phyloP scores from a whole-genome alignment of 1,139 yeast species.

The Zygoascus sp. region DNA sequence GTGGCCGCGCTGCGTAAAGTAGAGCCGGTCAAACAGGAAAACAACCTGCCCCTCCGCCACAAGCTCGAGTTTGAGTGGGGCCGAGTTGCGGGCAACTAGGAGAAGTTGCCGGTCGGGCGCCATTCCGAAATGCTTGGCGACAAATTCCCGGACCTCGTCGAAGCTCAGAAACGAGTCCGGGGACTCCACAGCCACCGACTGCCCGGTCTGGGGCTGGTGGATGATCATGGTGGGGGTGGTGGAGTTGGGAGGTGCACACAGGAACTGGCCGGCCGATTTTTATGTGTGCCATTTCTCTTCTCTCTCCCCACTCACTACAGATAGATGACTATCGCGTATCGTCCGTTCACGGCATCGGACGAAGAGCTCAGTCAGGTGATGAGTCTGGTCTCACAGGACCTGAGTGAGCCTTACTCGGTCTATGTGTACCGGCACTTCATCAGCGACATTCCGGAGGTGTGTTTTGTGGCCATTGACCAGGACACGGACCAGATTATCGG shows the following conservation, averaged over 20 bases:
- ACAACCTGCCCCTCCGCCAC: constrained; percentile 28
- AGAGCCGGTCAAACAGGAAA: constrained; percentile 28
- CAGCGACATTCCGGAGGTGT: constrained; percentile 64
- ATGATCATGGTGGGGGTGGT: constrained; percentile 8
- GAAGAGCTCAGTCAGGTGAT: constrained; percentile 36
- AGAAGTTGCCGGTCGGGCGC: constrained; percentile 28
- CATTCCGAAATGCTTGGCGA: constrained; percentile 21
- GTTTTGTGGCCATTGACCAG: constrained; percentile 42
- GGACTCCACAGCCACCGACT: constrained; percentile 3
- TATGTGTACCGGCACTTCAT: constrained; percentile 67
- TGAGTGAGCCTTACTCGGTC: constrained; percentile 69
- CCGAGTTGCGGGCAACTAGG: constrained; percentile 28
- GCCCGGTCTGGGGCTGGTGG: constrained; percentile 6
- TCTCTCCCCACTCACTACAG: neutral
- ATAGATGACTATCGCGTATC: constrained; percentile 6
- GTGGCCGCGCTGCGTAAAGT: too few species aligned
- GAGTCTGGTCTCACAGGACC: constrained; percentile 51
- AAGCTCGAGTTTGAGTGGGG: constrained; percentile 30
- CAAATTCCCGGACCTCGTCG: constrained; percentile 22
- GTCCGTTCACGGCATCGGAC: constrained; percentile 16
- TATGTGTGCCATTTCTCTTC: too few species aligned
- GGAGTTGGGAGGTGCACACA: neutral
- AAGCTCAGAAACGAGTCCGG: constrained; percentile 17
- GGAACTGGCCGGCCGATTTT: neutral
- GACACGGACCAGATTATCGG: constrained; percentile 47